A percentile compares a stretch with the other conserved stretches of the same genome.
phyloP scores from a whole-genome alignment of 352 stramenopile genomes.

The Pythium sp. region DNA sequence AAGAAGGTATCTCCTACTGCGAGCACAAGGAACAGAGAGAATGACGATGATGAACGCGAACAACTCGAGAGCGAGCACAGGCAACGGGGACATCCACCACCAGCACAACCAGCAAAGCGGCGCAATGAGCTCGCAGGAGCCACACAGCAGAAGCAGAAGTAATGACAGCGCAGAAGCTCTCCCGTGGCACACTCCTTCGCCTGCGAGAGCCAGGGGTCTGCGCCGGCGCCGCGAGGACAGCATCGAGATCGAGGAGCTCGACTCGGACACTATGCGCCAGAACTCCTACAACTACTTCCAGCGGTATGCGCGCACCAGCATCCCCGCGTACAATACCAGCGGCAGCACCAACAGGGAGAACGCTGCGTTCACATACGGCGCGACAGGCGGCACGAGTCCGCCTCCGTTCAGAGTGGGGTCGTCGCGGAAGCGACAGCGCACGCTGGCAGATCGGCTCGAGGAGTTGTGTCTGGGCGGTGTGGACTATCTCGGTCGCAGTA shows the following conservation, averaged over 20 bases:
- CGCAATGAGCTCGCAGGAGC: not conserved
- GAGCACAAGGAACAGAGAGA: slow-evolving; percentile 3
- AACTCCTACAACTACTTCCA: slow-evolving; percentile 75
- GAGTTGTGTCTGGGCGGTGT: slow-evolving; percentile 35
- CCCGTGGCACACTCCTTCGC: not conserved
- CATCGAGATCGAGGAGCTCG: slow-evolving; percentile 65
- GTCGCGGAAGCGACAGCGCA: slow-evolving; percentile 55
- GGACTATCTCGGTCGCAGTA: slow-evolving; percentile 14
- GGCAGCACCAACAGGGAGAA: not conserved
- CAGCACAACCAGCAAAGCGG: not conserved
- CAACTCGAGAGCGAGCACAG: not conserved
- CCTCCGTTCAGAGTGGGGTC: slow-evolving; percentile 16
- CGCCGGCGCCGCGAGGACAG: slow-evolving; percentile 44
- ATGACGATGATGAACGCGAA: slow-evolving; percentile 3
- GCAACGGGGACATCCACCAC: not conserved
- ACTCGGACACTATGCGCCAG: slow-evolving; percentile 68
- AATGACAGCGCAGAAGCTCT: not conserved
- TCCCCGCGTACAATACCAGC: slow-evolving; percentile 12
- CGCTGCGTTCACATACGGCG: slow-evolving; percentile 13
- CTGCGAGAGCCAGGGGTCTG: slow-evolving; percentile 24
- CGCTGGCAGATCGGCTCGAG: slow-evolving; percentile 62
- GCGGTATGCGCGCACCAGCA: slow-evolving; percentile 22
- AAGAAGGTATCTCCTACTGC: too few relatives aligned
- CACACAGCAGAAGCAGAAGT: not conserved
- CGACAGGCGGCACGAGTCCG: slow-evolving; percentile 5